phyloP scores from a whole-genome alignment of 257 asterid genomes.

The Nicotiana obtusifolia region DNA sequence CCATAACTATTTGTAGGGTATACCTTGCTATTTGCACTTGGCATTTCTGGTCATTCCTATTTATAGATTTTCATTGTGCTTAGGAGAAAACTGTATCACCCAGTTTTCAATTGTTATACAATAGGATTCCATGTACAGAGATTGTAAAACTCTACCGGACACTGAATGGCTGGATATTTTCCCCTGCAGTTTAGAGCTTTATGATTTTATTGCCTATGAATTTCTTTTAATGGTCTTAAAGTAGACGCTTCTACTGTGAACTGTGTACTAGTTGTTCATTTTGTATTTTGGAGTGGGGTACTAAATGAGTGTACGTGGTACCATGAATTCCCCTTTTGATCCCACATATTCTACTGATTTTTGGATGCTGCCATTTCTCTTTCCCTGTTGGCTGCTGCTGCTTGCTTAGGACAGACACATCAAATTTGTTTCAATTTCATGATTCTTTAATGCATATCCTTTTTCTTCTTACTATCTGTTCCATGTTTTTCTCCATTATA shows the following conservation, averaged over 20 bases:
- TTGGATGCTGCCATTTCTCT: not conserved
- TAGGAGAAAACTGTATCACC: not conserved
- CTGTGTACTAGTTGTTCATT: not conserved
- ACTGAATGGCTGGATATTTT: not conserved
- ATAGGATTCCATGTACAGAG: not conserved
- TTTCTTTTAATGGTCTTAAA: not conserved
- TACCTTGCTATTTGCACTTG: not conserved
- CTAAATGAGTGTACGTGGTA: not conserved
- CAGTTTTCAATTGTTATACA: not conserved
- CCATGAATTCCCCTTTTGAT: not conserved
- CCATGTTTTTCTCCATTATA: not conserved
- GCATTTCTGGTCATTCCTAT: not conserved
- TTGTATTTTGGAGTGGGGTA: not conserved
- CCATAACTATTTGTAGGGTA: not conserved
- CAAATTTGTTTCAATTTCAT: not conserved
- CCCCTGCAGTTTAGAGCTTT: not conserved
- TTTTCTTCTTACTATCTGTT: not conserved
- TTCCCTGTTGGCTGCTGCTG: not conserved
- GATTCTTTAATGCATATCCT: not conserved
- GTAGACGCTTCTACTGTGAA: not conserved
- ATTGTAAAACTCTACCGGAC: not conserved
- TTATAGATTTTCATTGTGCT: not conserved
- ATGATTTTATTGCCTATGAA: constrained; percentile 1
- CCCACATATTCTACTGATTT: not conserved
- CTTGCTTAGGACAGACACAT: not conserved